Evolutionary conservation across 306 rosid species (phyloP).

Genomic region (Corylus americana): DNA sequence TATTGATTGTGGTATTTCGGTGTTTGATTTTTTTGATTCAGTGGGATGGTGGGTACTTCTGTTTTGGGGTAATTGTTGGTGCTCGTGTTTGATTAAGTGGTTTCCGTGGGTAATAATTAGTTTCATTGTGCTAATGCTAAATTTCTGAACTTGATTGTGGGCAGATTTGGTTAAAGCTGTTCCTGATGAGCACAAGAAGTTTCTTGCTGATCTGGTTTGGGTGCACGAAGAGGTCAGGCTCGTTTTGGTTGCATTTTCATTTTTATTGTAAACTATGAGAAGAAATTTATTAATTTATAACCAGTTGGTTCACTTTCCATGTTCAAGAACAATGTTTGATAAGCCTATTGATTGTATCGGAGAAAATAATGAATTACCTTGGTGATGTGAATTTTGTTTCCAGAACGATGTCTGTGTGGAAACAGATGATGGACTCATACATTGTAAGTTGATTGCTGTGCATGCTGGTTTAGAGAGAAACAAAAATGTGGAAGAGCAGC

Average conservation of each 20-base stretch:
- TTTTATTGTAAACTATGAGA: background rate
- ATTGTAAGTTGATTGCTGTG: slow-evolving; percentile 81
- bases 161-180: slow-evolving; percentile 88
- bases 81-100: background rate
- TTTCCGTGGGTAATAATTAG: background rate
- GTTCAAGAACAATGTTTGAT: no score
- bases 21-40: background rate
- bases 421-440: slow-evolving; percentile 51
- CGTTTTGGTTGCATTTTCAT: slow-evolving; percentile 24
- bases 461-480: slow-evolving; percentile 87
- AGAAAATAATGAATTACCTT: no score
- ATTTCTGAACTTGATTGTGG: slow-evolving; percentile 15
- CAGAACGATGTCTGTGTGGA: no score
- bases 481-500: slow-evolving; percentile 62
- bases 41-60: background rate
- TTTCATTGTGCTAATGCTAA: background rate
- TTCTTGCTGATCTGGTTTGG: slow-evolving; percentile 84
- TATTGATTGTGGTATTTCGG: background rate
- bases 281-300: no score
- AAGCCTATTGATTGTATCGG: no score
- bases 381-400: no score
- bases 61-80: background rate
- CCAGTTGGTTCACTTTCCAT: background rate
- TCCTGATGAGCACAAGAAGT: slow-evolving; percentile 89
- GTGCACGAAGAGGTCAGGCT: slow-evolving; percentile 86